Evolutionary conservation across 2,329 filamentous ascomycete genomes (phyloP), one percentile per base, ranked within the genome.

Genomic region (Penicillium sp.): DNA sequence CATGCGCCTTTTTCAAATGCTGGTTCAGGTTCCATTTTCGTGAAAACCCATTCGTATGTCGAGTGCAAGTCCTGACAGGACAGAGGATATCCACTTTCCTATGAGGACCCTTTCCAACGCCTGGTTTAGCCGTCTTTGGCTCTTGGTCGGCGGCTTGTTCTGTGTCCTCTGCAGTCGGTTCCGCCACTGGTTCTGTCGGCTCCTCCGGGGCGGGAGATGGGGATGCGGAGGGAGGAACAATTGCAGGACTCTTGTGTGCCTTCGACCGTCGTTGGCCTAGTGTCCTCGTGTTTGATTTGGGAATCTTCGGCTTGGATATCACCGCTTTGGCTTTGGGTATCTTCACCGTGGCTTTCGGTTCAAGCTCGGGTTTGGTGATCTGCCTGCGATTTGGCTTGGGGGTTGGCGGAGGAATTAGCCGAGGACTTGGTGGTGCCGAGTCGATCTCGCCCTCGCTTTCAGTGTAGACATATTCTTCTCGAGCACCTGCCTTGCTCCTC

Each of bases 11-110:
- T 57, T 70, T 70, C 54, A 76, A 47, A 61, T 76, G 74, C 31
- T 70, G 61, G 55, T 74, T 73, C 23, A 75, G 62, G 60, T 76
- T 76, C 73, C 74, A 75, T 15, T 53, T 66, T 15, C 74, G 68
- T 1, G 73, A 70, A 53, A 76, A 76, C 0, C 73, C 74, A 29
- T 73, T 58, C 6, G 12, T 50, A 59, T 68, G 68, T 35, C 73
- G 68, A 25, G 49, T 42, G 53, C 74, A 76, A 9, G 49, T 55
- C 48, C 56, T 62, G 7, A 75, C 48, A 1, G 73, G 74, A 50
- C 74, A 76, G 7, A 73, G 10, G 29, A 74, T 39, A 44, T 67
- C 68, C 17, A 55, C 36, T 44, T 71, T 71, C 6, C 68, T 62
- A 53, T 71, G 68, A 27, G 55, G 45, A 4, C 67, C 70, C 49